Percentiles rank a stretch among this genome's conserved stretches.
phyloP scores from a whole-genome alignment of 192 early-diverging fungal species.

The Entomortierella lignicola region DNA sequence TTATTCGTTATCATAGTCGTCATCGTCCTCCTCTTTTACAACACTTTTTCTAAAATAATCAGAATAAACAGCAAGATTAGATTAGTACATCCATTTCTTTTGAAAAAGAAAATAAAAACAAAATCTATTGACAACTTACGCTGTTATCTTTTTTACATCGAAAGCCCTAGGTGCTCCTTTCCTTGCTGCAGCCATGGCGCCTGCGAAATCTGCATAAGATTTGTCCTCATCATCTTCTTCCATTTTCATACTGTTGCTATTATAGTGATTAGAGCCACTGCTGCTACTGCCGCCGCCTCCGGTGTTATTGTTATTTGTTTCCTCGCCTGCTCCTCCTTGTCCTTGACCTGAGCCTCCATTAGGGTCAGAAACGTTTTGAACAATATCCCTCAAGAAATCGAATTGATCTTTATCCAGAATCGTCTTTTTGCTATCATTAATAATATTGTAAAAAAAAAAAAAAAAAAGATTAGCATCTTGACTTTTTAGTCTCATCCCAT shows the following conservation, averaged over 20 bases:
- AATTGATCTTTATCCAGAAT: constrained; percentile 88
- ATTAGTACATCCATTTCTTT: not conserved
- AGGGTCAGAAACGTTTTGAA: constrained; percentile 85
- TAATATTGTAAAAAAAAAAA: too few species aligned
- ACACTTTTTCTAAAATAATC: constrained; percentile 14
- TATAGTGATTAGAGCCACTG: not conserved
- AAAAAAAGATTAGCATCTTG: too few species aligned
- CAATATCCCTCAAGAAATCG: constrained; percentile 93
- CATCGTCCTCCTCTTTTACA: constrained; percentile 40
- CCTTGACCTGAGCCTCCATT: constrained; percentile 23
- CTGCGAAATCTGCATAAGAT: constrained; percentile 20
- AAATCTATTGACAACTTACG: not conserved
- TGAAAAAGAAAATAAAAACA: not conserved
- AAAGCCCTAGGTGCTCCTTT: not conserved
- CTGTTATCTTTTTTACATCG: not conserved
- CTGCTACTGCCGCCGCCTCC: constrained; percentile 4
- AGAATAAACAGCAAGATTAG: not conserved
- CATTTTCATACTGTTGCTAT: constrained; percentile 23
- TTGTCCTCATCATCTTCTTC: constrained; percentile 25
- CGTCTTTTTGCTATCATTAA: constrained; percentile 83
- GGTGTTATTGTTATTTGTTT: not conserved
- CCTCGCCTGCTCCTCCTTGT: constrained; percentile 17
- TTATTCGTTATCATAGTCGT: constrained; percentile 43
- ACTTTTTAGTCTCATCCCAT: too few species aligned
- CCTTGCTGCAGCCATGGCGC: constrained; percentile 38